Base-by-base conservation (phyloP, 2,329 filamentous ascomycete species). In the Aureobasidium sp. region DNA sequence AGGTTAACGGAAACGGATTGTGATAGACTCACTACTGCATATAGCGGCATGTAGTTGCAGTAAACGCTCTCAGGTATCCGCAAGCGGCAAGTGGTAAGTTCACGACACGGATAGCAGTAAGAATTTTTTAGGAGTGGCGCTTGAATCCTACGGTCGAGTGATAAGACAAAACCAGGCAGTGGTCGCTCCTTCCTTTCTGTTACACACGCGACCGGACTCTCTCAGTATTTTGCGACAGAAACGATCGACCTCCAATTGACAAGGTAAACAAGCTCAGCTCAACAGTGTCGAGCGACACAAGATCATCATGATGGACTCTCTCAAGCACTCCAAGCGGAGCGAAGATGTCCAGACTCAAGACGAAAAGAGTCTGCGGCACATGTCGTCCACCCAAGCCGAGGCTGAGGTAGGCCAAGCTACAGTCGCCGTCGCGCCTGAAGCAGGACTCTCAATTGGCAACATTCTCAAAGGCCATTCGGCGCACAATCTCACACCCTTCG, bases 401-500 rank as follows among this genome's bases (percentile, higher is more conserved):
- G 44, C 44, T 6, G 41, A 46, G 7, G 36, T 55, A 32, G 51
- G 51, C 37, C 58, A 61, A 17, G 42, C 58, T 9, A 52, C 47
- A 27, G 47, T 61, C 17, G 15, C 46, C 37, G 23, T 61, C 26
- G 58, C 58, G 29, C 58, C 46, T 1, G 58, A 53, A 44, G 58
- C 58, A n/a, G 58, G 47, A 23, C 37, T 61, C 2, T 61, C 58
- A 2, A 9, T 61, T 13, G 58, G 29, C 23, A 52, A 61, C 26
- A 26, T 61, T n/a, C 47, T 61, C 26, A 61, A 61, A 9, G 58
- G 58, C 15, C 46, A 48, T 10, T n/a, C 46, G 7, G 46, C 46
- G 26, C 46, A 48, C 26, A 6, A 47, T 23, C 58, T 61, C 36
- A 51, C 58, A 12, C 32, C 58, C 0, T 77, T 75, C 64, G 76